Evolutionary conservation across 108 stramenopile genomes (phyloP).

Genomic region (Phaeodactylum tricornutum): DNA sequence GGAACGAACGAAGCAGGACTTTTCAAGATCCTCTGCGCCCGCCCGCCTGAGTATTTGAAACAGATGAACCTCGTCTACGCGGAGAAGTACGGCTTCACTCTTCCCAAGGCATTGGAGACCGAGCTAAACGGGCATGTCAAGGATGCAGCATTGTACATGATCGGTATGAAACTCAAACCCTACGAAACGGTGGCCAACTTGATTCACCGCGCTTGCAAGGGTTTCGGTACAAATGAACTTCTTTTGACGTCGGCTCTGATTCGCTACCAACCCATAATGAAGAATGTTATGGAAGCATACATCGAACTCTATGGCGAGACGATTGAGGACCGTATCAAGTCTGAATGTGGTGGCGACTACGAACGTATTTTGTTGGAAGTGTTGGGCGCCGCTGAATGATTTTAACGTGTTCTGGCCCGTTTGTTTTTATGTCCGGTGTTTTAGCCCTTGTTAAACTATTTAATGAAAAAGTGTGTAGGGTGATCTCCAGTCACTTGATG

Average conservation of each 20-base stretch:
- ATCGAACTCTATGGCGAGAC: slow-evolving; percentile 30
- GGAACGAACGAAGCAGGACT: slow-evolving; percentile 45
- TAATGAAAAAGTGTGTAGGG: no score
- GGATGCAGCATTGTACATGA: slow-evolving; percentile 27
- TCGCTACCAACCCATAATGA: slow-evolving; percentile 37
- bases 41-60: slow-evolving; percentile 20
- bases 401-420: no score
- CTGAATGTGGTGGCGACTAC: slow-evolving; percentile 40
- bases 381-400: slow-evolving; percentile 18
- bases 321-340: slow-evolving; percentile 27
- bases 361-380: slow-evolving; percentile 27
- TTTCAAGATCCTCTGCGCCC: slow-evolving; percentile 30
- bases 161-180: slow-evolving; percentile 50
- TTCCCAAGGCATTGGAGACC: slow-evolving; percentile 42
- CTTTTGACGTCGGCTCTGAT: slow-evolving; percentile 38
- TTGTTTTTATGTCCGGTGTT: no score
- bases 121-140: slow-evolving; percentile 40
- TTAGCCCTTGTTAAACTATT: no score
- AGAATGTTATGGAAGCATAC: slow-evolving; percentile 36
- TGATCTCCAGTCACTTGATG: no score
- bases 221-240: slow-evolving; percentile 49
- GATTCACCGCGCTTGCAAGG: slow-evolving; percentile 44
- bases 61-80: slow-evolving; percentile 30
- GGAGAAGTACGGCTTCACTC: slow-evolving; percentile 37
- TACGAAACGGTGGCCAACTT: slow-evolving; percentile 39